Conservation (phyloP, 768 basidiomycete genomes). For the Xerocomellus dryophilus region DNA sequence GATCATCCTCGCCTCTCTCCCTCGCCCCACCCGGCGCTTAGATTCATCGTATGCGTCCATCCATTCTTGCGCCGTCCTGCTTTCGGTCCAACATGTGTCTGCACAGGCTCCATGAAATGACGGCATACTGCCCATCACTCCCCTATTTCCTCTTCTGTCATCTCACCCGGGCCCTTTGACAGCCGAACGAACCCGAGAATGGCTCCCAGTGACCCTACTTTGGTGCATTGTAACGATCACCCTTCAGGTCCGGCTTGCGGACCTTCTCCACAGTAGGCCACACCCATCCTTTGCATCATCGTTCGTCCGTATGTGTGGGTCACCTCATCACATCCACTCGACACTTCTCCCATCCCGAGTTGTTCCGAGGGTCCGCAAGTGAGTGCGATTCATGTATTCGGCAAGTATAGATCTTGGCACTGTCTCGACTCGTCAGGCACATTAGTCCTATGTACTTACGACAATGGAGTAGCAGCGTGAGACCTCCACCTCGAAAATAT, state of each 20-base stretch:
- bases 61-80: conserved; percentile 11
- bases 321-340: background rate
- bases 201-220: background rate
- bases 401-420: conserved; percentile 27
- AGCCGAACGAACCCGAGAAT: conserved; percentile 12
- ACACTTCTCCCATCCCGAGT: conserved; percentile 32
- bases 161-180: background rate
- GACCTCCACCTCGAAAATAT: conserved; percentile 12
- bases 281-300: background rate
- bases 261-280: background rate
- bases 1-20: no score
- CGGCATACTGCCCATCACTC: conserved; percentile 7
- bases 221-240: background rate
- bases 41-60: no score
- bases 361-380: conserved; percentile 58
- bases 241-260: background rate
- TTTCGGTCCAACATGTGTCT: conserved; percentile 13
- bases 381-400: conserved; percentile 55
- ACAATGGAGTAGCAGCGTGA: conserved; percentile 13
- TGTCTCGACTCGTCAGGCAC: conserved; percentile 14
- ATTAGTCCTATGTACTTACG: conserved; percentile 14
- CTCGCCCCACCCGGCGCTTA: no score
- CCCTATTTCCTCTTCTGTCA: conserved; percentile 14
- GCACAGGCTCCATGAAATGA: conserved; percentile 7
- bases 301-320: background rate